A percentile compares a stretch with the other conserved stretches of the same genome.
Conservation (phyloP, 2,329 filamentous ascomycete species). For the Colletotrichum sp. region DNA sequence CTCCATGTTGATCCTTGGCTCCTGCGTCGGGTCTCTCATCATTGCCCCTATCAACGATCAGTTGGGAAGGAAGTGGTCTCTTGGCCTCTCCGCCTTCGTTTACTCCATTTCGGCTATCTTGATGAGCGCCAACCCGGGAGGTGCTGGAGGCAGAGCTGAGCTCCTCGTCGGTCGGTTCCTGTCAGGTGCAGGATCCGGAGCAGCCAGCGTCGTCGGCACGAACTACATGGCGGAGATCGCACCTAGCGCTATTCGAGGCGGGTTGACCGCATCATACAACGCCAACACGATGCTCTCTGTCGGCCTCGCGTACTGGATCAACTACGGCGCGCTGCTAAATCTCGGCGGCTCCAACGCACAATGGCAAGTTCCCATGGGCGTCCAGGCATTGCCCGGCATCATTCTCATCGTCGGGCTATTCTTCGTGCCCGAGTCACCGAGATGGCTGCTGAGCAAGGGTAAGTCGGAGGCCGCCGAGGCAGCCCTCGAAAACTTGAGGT, state of each 20-base stretch:
- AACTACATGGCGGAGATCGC: constrained; percentile 50
- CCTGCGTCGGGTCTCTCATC: constrained; percentile 10
- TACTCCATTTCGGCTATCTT: constrained; percentile 50
- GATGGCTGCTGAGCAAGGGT: neutral
- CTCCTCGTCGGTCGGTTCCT: neutral
- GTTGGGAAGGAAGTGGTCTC: constrained; percentile 44
- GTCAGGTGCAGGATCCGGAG: constrained; percentile 25
- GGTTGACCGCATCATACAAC: constrained; percentile 47
- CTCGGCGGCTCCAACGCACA: constrained; percentile 43
- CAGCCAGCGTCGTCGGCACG: constrained; percentile 46
- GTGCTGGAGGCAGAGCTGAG: neutral
- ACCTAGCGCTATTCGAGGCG: constrained; percentile 48
- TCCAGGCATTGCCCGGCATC: constrained; percentile 1
- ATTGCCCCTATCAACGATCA: constrained; percentile 45
- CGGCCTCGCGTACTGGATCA: constrained; percentile 47
- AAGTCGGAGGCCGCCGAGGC: neutral
- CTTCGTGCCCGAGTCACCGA: constrained; percentile 1
- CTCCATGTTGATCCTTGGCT: neutral
- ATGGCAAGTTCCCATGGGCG: constrained; percentile 45
- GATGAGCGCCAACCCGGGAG: constrained; percentile 40
- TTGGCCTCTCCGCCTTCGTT: constrained; percentile 40
- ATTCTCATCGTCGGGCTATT: neutral
- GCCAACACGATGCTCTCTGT: constrained; percentile 48
- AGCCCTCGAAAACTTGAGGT: neutral
- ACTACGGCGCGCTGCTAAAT: constrained; percentile 45